phyloP scores from a whole-genome alignment of 257 asterid genomes.

The Datura wrightii region DNA sequence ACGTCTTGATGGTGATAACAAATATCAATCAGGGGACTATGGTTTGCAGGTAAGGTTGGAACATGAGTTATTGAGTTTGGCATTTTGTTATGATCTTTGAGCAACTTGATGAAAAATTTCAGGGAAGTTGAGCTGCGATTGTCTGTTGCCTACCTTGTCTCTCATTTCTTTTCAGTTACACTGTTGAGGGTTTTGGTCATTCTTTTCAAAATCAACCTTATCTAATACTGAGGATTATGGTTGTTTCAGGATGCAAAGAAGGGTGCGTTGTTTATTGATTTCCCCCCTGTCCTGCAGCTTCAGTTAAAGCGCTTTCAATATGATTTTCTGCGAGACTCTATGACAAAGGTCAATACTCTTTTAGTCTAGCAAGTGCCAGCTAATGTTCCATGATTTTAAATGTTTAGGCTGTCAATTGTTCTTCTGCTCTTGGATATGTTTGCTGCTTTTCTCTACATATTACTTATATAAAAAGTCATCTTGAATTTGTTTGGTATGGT shows the following conservation, averaged over 20 bases:
- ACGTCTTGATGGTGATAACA: slow-evolving; percentile 94
- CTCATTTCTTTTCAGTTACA: slow-evolving; percentile 1
- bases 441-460: background rate
- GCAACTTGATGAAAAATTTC: background rate
- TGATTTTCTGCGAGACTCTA: slow-evolving; percentile 86
- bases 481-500: background rate
- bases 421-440: slow-evolving; percentile 14
- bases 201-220: background rate
- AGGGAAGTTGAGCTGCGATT: background rate
- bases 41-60: slow-evolving; percentile 72
- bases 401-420: background rate
- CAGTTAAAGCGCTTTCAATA: slow-evolving; percentile 98
- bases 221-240: slow-evolving; percentile 30
- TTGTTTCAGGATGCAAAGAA: slow-evolving; percentile 88
- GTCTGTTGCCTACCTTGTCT: slow-evolving; percentile 10
- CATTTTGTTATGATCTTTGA: slow-evolving; percentile 8
- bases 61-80: slow-evolving; percentile 20
- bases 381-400: slow-evolving; percentile 16
- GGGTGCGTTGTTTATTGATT: slow-evolving; percentile 91
- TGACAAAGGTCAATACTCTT: slow-evolving; percentile 79
- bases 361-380: background rate
- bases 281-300: slow-evolving; percentile 99
- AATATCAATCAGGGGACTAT: slow-evolving; percentile 81
- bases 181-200: slow-evolving; percentile 18
- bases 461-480: background rate